Base-by-base conservation (phyloP, 2,329 filamentous ascomycete species). In the Chaetomium sp. region DNA sequence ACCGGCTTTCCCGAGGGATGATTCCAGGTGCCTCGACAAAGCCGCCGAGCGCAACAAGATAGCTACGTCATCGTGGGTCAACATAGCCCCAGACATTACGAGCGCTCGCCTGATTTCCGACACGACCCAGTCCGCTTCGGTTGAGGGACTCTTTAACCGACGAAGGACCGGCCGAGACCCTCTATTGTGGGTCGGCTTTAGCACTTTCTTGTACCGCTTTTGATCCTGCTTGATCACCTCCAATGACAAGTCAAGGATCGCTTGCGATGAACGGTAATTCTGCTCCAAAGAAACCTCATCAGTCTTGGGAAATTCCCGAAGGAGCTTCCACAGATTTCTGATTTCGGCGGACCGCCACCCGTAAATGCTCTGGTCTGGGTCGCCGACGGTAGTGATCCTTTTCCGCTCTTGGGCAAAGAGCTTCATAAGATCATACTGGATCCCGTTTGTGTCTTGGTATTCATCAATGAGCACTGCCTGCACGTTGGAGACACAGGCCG, bases 341-440 rank as follows among this genome's bases (percentile, higher is more conserved):
- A 92, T 89, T 69, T 99, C 92, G 8, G 94, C 92, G 6, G 90
- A 91, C 19, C 92, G 86, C 78, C 95, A 99, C 19, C 92, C 89
- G 68, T 97, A 99, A 55, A 99, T 99, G 69, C 91, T 96, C 71
- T 99, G 92, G 69, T 99, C 94, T 0, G 94, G 92, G 68, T 99
- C 92, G 37, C 92, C 94, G 4, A 99, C 94, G 57, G 96, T 89
- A 0, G 92, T 97, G 62, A 97, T 92, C n/a, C 84, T 80, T 54
- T 82, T 80, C 44, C 80, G 78, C 27, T 77, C 74, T 58, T 89
- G 84, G 1, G 91, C 89, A 65, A 99, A 86, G 0, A 96, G 78
- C 60, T 82, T 86, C 91, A 96, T 96, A 43, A 99, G 75, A 63
- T 96, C 90, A 66, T 95, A 97, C 70, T 99, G 92, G 4, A 96